A percentile compares a stretch with the other conserved stretches of the same genome.
These are phyloP conservation scores for Aspergillus ochraceus DNA, from an alignment of 2,329 filamentous ascomycete genomes.

Conservation along the genomic window DNA sequence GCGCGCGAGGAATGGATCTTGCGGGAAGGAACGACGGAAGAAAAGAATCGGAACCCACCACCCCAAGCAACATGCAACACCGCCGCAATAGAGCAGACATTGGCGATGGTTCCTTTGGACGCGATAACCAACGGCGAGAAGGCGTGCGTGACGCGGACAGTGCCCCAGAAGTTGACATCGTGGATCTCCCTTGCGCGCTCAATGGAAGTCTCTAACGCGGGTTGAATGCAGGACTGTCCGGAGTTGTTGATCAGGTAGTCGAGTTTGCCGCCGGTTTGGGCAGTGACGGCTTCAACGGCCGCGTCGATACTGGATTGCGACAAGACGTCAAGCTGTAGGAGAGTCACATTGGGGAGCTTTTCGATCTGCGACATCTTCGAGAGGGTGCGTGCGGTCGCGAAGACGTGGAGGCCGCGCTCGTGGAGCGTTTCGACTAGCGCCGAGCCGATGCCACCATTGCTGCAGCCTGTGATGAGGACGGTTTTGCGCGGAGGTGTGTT, in stretches of 20 bases:
- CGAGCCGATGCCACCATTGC: conserved; percentile 40
- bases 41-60: not conserved
- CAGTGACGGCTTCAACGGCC: conserved; percentile 23
- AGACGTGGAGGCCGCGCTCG: conserved; percentile 35
- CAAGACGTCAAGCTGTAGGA: conserved; percentile 34
- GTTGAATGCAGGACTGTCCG: conserved; percentile 34
- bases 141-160: conserved; percentile 35
- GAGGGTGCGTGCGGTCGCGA: conserved; percentile 37
- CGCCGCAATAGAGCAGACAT: conserved; percentile 25
- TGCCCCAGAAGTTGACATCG: conserved; percentile 46
- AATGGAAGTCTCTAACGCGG: conserved; percentile 39
- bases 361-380: conserved; percentile 31
- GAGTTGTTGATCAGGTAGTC: conserved; percentile 49
- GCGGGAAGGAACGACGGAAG: not conserved
- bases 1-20: no score
- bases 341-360: conserved; percentile 23
- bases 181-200: conserved; percentile 37
- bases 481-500: conserved; percentile 3
- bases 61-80: conserved; percentile 15
- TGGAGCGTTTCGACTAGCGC: conserved; percentile 40
- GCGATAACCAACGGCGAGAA: conserved; percentile 21
- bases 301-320: conserved; percentile 29
- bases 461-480: conserved; percentile 43
- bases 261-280: conserved; percentile 33
- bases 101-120: conserved; percentile 25